Base-by-base conservation (phyloP, 139 green algal genomes). In the Coccomyxa sp. region DNA sequence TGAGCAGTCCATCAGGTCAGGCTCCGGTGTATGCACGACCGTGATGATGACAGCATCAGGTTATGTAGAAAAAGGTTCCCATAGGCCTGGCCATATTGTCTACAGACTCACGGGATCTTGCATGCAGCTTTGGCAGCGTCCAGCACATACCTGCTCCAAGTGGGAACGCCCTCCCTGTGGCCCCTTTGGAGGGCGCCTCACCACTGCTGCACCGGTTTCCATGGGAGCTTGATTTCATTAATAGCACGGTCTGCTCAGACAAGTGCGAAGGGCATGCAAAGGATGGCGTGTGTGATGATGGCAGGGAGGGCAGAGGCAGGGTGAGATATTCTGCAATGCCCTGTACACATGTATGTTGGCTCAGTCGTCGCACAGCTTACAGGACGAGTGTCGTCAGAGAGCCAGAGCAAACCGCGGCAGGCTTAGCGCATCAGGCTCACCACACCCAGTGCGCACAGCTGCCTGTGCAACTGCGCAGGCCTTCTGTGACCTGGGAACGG, bases 401-500 rank as follows among this genome's bases (percentile, higher is more conserved):
- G n/a, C n/a, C n/a, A n/a, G n/a, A n/a, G n/a, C n/a, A n/a, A n/a
- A n/a, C n/a, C n/a, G n/a, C n/a, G n/a, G n/a, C n/a, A n/a, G n/a
- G n/a, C n/a, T n/a, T n/a, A n/a, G n/a, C n/a, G n/a, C n/a, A n/a
- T n/a, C n/a, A n/a, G n/a, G n/a, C n/a, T n/a, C n/a, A n/a, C n/a
- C n/a, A n/a, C n/a, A n/a, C n/a, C n/a, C n/a, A n/a, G n/a, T 55
- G 35, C 73, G 7, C 12, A 41, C 39, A 7, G 10, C 38, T 22
- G 39, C 39, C 35, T 33, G 41, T 73, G 37, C 39, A 64, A n/a
- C n/a, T n/a, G n/a, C 55, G 71, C 24, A 35, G 29, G 71, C 18
- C 37, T 37, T 29, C 70, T 74, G 70, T 41, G 91, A 95, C 80
- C 81, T 95, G n/a, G 91, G 91, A 50, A 95, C 89, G 14, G 91